Percentiles rank a stretch among this genome's conserved stretches.
Conservation (phyloP, 495 filamentous ascomycete species). For the Aspergillus mulundensis region DNA sequence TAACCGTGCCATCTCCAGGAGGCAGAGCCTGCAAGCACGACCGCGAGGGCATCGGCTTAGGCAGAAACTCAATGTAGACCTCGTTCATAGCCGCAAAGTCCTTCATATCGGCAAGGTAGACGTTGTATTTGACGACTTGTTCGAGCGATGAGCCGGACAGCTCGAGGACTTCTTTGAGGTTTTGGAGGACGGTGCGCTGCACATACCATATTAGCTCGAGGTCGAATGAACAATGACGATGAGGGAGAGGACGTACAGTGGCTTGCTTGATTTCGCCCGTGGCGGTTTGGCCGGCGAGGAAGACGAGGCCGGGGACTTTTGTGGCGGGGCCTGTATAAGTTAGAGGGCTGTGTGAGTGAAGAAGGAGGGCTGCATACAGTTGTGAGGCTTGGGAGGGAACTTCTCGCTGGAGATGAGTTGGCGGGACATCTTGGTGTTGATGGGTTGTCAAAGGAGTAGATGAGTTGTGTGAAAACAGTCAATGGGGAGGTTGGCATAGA, state of each 20-base stretch:
- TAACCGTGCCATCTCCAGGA: conserved; percentile 34
- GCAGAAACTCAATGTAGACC: conserved; percentile 43
- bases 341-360: not conserved
- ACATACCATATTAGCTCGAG: too few relatives aligned
- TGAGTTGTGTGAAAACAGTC: too few relatives aligned
- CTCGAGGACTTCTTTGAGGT: conserved; percentile 60
- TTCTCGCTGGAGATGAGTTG: conserved; percentile 40
- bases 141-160: conserved; percentile 56
- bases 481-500: too few relatives aligned
- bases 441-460: not conserved
- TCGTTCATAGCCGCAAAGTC: conserved; percentile 64
- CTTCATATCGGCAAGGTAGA: conserved; percentile 66
- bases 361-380: conserved; percentile 24
- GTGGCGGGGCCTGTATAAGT: conserved; percentile 26
- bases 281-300: conserved; percentile 39
- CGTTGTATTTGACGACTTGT: conserved; percentile 65
- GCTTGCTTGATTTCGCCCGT: conserved; percentile 41
- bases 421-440: conserved; percentile 30
- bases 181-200: conserved; percentile 42
- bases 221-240: not conserved
- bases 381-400: conserved; percentile 40
- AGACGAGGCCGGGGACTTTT: conserved; percentile 39
- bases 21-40: conserved; percentile 36
- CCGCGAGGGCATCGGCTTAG: conserved; percentile 36
- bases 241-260: conserved; percentile 23